Evolutionary conservation across 306 rosid genomes (phyloP).

Genomic region (Vicia villosa): DNA sequence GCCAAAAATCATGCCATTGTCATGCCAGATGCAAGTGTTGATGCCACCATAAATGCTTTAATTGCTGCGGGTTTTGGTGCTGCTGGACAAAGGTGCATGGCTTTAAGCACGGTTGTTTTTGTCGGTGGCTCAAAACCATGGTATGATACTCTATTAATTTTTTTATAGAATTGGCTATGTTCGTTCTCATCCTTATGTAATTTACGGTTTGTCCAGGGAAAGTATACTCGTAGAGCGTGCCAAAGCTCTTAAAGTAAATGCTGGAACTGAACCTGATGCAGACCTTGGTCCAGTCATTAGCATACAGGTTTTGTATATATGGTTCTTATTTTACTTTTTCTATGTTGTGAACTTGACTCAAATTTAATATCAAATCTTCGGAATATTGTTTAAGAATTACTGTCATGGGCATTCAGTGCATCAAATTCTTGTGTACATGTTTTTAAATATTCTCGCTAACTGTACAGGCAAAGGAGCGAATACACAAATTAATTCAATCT

Average conservation of each 20-base stretch:
- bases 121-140: constrained; percentile 80
- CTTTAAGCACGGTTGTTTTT: constrained; percentile 90
- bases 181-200: no score
- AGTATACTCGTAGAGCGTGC: constrained; percentile 64
- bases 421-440: constrained; percentile 22
- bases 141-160: constrained; percentile 47
- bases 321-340: constrained; percentile 9
- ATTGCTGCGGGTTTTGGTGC: constrained; percentile 98
- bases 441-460: constrained; percentile 22
- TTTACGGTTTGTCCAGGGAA: constrained; percentile 67
- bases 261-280: constrained; percentile 84
- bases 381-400: constrained; percentile 9
- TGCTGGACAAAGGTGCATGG: constrained; percentile 99
- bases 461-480: constrained; percentile 81
- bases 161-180: no score
- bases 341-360: neutral
- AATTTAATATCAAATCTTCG: neutral
- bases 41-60: constrained; percentile 81
- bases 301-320: constrained; percentile 65
- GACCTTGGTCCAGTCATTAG: constrained; percentile 99
- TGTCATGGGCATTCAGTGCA: constrained; percentile 3
- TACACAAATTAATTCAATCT: constrained; percentile 74
- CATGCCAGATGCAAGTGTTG: constrained; percentile 86
- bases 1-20: constrained; percentile 95
- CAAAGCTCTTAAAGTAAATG: constrained; percentile 70